Evolutionary conservation across 257 asterid species (phyloP).

Genomic region (Solanum tarijense): DNA sequence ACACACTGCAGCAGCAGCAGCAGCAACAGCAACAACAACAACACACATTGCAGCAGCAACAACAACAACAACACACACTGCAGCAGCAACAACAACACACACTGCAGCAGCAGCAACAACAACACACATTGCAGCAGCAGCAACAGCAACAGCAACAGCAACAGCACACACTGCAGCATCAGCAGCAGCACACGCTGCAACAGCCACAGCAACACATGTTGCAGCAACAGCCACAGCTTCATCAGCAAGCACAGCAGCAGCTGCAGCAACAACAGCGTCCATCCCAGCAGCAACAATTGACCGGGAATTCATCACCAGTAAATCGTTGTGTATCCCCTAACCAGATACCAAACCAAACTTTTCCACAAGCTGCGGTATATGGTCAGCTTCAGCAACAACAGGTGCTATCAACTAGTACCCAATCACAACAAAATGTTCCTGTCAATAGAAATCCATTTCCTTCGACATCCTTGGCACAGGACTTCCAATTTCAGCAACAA

Average conservation of each 20-base stretch:
- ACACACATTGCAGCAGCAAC: conserved; percentile 18
- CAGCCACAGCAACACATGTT: neutral
- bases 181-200: neutral
- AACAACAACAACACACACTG: neutral
- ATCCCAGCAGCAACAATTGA: conserved; percentile 30
- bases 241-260: conserved; percentile 51
- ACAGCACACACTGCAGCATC: conserved; percentile 21
- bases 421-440: conserved; percentile 30
- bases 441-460: conserved; percentile 40
- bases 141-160: conserved; percentile 27
- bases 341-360: conserved; percentile 32
- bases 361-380: conserved; percentile 35
- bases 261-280: conserved; percentile 13
- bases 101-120: conserved; percentile 20
- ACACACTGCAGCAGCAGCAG: conserved; percentile 14
- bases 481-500: conserved; percentile 52
- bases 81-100: conserved; percentile 6
- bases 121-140: conserved; percentile 31
- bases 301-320: conserved; percentile 19
- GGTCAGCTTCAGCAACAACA: conserved; percentile 70
- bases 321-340: conserved; percentile 22
- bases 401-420: conserved; percentile 22
- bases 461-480: conserved; percentile 43
- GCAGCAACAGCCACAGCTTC: conserved; percentile 25
- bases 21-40: conserved; percentile 25